Base-by-base conservation (phyloP, 768 basidiomycete genomes). In the Boletus barrowsii region DNA sequence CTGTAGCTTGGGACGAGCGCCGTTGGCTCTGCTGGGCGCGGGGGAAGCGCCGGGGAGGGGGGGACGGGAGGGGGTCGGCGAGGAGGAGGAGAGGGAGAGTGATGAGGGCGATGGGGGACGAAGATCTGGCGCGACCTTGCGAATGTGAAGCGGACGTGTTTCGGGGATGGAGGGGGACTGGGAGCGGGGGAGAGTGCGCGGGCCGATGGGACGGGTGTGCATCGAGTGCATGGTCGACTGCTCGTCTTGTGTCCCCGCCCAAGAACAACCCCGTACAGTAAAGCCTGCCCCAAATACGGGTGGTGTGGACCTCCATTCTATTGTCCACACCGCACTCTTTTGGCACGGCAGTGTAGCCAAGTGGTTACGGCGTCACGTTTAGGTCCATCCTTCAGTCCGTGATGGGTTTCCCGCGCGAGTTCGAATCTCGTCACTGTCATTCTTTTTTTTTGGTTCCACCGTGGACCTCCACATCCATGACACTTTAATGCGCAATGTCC, bases 351-450 rank as follows among this genome's bases (percentile, higher is more conserved):
- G 75, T 79, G 77, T 79, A 78, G 77, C 77, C 77, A 78, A 79
- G 77, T 79, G 77, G 77, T 79, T 79, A 79, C 76, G 77, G 77
- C 77, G 77, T 79, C 77, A 79, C 78, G 78, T 79, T 79, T 79
- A 79, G 77, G 77, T 70, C 50, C 40, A 39, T 40, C 47, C 52
- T 32, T 66, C 63, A 72, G 72, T 72, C 77, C 78, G 77, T 79
- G 77, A 79, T 79, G 77, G 77, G 77, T 77, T 76, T 76, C 68
- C 77, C 77, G 76, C 77, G 77, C 77, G 77, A 79, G 77, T 79
- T 79, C 77, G 77, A 79, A 79, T 79, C 77, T 79, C 77, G 77
- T 79, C 77, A 79, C 75, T 79, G 76, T 79, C 77, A 79, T 22
- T 32, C 15, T 48, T 4, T 61, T 62, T 62, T 51, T 22, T 22